These are phyloP conservation scores for Naematelia aurantialba DNA, from an alignment of 768 basidiomycete species.

Conservation along the genomic window DNA sequence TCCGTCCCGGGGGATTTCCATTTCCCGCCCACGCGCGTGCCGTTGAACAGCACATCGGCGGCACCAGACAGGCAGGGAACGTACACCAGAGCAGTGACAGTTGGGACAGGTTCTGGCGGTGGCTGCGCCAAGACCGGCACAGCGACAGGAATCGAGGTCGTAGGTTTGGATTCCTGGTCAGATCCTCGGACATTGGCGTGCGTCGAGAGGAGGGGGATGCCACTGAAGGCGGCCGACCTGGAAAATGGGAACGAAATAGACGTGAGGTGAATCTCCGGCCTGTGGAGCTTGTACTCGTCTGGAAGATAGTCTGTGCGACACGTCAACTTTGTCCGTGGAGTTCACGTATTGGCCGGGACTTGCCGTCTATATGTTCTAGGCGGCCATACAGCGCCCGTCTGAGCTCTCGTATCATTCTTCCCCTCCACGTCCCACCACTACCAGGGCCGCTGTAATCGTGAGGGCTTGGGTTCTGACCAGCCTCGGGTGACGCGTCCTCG, in stretches of 20 bases:
- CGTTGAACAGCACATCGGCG: slow-evolving; percentile 25
- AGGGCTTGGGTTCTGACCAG: not conserved
- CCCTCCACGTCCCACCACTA: slow-evolving; percentile 25
- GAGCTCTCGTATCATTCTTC: slow-evolving; percentile 60
- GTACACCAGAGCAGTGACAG: slow-evolving; percentile 11
- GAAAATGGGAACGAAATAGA: slow-evolving; percentile 61
- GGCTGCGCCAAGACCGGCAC: no score
- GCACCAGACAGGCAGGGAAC: slow-evolving; percentile 2
- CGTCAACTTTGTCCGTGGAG: not conserved
- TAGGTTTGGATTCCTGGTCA: no score
- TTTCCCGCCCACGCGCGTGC: slow-evolving; percentile 9
- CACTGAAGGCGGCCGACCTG: slow-evolving; percentile 40
- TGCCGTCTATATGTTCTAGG: slow-evolving; percentile 49
- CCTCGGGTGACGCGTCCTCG: not conserved
- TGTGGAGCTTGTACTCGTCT: slow-evolving; percentile 48
- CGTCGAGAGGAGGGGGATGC: slow-evolving; percentile 59
- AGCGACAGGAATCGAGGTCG: no score
- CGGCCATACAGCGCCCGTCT: slow-evolving; percentile 64
- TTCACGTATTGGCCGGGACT: slow-evolving; percentile 5
- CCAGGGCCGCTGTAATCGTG: no score
- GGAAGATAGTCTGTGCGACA: not conserved
- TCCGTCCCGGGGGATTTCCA: slow-evolving; percentile 30
- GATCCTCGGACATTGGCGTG: slow-evolving; percentile 42
- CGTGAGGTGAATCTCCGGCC: slow-evolving; percentile 62
- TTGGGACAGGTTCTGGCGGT: slow-evolving; percentile 40